phyloP scores from a whole-genome alignment of 202 grass and related monocot species.

The Sporobolus alterniflorus region DNA sequence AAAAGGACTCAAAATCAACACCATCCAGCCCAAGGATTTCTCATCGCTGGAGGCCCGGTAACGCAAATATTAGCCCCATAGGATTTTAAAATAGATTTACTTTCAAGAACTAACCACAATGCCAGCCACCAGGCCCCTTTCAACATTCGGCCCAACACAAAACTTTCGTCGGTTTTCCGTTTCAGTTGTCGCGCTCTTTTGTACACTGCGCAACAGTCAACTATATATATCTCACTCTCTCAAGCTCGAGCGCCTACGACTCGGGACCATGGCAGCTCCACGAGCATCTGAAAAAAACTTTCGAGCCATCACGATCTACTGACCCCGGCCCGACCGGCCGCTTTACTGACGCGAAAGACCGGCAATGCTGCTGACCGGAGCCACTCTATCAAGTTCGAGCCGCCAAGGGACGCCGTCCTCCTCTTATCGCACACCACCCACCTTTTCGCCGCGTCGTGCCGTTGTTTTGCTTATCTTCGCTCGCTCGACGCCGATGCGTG shows the following conservation, averaged over 20 bases:
- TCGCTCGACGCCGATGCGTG: background rate
- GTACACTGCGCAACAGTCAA: background rate
- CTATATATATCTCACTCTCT: background rate
- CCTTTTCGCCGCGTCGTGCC: background rate
- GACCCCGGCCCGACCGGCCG: background rate
- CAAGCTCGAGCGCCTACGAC: background rate
- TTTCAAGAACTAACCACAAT: no score
- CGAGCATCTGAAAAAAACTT: background rate
- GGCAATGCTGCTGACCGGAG: background rate
- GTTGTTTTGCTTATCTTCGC: background rate
- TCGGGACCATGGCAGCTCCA: background rate
- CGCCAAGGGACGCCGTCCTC: slow-evolving; percentile 7
- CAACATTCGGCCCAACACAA: background rate
- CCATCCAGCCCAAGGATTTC: no score
- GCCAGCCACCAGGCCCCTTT: no score
- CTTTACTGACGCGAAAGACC: background rate
- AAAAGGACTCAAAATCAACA: no score
- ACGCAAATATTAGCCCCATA: no score
- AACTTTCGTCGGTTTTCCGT: background rate
- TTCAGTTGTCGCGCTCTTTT: background rate
- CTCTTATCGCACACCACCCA: background rate
- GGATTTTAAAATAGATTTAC: no score
- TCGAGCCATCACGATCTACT: background rate
- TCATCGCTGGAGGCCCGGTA: no score
- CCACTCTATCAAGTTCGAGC: background rate